phyloP scores from a whole-genome alignment of 1,139 yeast species.

The Blastobotrys raffinosifermentans region DNA sequence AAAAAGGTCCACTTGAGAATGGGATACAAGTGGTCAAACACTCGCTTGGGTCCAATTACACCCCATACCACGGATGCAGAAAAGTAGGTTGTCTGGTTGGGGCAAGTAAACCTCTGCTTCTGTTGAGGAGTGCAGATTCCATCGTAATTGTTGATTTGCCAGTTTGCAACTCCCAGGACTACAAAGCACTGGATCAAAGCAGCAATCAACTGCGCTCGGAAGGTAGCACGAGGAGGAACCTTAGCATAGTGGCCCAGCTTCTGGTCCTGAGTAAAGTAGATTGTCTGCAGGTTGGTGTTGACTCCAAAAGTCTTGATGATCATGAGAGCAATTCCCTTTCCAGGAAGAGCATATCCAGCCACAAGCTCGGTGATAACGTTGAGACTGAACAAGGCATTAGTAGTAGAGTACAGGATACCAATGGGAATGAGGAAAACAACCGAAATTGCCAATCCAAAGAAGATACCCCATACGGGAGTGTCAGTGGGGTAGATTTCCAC shows the following conservation, averaged over 20 bases:
- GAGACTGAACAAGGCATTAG: not conserved
- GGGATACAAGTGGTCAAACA: slow-evolving; percentile 46
- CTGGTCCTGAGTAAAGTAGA: slow-evolving; percentile 48
- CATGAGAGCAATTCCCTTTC: slow-evolving; percentile 56
- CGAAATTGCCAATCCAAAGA: slow-evolving; percentile 50
- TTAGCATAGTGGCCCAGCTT: slow-evolving; percentile 57
- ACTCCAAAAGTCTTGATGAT: slow-evolving; percentile 52
- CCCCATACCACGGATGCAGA: slow-evolving; percentile 57
- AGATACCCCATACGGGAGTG: slow-evolving; percentile 48
- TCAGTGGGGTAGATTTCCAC: slow-evolving; percentile 25
- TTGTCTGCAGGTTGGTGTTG: slow-evolving; percentile 59
- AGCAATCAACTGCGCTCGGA: slow-evolving; percentile 51
- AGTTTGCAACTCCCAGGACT: slow-evolving; percentile 48
- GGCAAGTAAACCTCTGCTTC: slow-evolving; percentile 29
- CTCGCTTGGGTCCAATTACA: slow-evolving; percentile 58
- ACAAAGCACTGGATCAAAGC: slow-evolving; percentile 34
- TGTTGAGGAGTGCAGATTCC: slow-evolving; percentile 44
- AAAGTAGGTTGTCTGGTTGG: slow-evolving; percentile 41
- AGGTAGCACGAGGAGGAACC: slow-evolving; percentile 55
- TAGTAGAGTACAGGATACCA: slow-evolving; percentile 37
- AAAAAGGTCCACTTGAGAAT: slow-evolving; percentile 41
- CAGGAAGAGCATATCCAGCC: slow-evolving; percentile 59
- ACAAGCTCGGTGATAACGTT: slow-evolving; percentile 38
- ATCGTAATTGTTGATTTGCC: slow-evolving; percentile 44
- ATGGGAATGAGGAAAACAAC: slow-evolving; percentile 46